A percentile compares a stretch with the other conserved stretches of the same genome.
phyloP scores from a whole-genome alignment of 1,139 yeast genomes.

The Lodderomyces margitis region DNA sequence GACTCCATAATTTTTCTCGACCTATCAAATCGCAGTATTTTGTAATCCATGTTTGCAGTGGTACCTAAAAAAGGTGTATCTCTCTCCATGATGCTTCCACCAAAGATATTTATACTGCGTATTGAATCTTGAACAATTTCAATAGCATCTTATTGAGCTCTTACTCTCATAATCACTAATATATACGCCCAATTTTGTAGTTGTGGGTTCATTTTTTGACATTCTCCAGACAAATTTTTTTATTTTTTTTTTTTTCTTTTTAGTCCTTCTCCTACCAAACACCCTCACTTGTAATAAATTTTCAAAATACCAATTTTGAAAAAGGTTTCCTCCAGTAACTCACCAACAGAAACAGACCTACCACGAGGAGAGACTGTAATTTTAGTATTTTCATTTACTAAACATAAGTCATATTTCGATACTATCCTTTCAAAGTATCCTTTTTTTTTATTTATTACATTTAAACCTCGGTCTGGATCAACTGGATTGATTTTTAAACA shows the following conservation, averaged over 20 bases:
- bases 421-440: background rate
- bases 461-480: background rate
- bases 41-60: background rate
- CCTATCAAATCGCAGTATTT: slow-evolving; percentile 4
- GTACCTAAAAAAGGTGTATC: background rate
- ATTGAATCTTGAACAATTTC: background rate
- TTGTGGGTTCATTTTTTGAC: background rate
- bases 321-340: background rate
- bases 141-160: background rate
- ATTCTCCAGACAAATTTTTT: slow-evolving; percentile 2
- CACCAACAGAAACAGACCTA: background rate
- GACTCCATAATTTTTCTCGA: background rate
- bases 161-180: background rate
- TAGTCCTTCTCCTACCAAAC: background rate
- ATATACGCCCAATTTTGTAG: background rate
- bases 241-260: background rate
- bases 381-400: background rate
- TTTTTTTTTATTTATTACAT: background rate
- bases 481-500: background rate
- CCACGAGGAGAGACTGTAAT: background rate
- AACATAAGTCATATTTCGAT: background rate
- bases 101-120: background rate
- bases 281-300: too few species aligned
- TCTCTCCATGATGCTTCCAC: background rate
- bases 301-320: too few species aligned